Evolutionary conservation across 768 basidiomycete genomes (phyloP), one percentile per base, ranked within the genome.

Genomic region (Collybiopsis confluens): DNA sequence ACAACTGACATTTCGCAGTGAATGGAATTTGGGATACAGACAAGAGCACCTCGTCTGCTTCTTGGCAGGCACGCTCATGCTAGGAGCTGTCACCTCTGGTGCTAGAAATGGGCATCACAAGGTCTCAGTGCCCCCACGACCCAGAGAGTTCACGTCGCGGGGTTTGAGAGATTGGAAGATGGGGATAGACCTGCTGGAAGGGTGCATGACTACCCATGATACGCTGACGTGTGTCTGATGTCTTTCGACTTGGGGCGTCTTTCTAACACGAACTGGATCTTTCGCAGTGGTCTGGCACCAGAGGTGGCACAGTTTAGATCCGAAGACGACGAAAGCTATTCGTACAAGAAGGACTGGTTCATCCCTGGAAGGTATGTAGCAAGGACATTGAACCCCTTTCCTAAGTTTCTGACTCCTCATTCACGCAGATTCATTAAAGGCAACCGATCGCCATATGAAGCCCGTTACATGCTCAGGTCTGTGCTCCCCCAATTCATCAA

Each of bases 1-100:
- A 35, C 63, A 66, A 10, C 79, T 79, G 26, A 20, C 3, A 20
- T 23, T 36, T 36, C 21, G 7, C 41, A 52, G 48, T 38, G 13
- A 21, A 13, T 38, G 27, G 59, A 83, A 68, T 13, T 66, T 83
- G 18, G 64, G 70, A 5, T 82, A 82, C 24, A 87, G 89, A 64
- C 88, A 91, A 65, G 88, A 91, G 63, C 89, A 90, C 63, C 79
- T 91, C 27, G 88, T 85, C 13, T 91, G 90, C 68, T 91, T 90
- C 79, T 70, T 91, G 45, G 87, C 81, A 33, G 90, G 87, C 3
- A 83, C 85, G 9, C 78, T 91, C 58, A 78, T 91, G 70, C 74
- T 91, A 4, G 87, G 88, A n/a, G 83, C 85, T 6, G 85, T 83
- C 1, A 77, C 72, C 2, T 64, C 74, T 1, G 81, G 78, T 36